A percentile compares a stretch with the other conserved stretches of the same genome.
Evolutionary conservation across 352 stramenopile species (phyloP).

Genomic region (Elongisporangium prolatum): DNA sequence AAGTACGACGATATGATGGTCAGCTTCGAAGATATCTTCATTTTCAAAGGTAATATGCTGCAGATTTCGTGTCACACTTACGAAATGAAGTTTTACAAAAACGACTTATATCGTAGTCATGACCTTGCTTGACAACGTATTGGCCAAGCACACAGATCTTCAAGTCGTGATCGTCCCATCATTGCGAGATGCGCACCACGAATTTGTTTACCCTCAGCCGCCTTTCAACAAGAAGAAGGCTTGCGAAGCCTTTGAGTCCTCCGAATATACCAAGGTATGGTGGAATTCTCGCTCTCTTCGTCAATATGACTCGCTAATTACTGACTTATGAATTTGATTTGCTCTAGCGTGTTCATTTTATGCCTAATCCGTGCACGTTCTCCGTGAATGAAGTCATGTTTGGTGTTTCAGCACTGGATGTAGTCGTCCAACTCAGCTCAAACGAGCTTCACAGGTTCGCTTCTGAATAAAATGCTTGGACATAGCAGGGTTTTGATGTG

Average conservation of each 20-base stretch:
- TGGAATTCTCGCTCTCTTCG: background rate
- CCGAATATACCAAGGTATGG: constrained; percentile 58
- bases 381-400: constrained; percentile 93
- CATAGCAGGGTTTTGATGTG: background rate
- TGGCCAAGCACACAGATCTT: constrained; percentile 39
- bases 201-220: constrained; percentile 94
- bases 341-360: constrained; percentile 88
- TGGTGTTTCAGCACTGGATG: constrained; percentile 90
- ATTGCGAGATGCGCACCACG: constrained; percentile 93
- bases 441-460: constrained; percentile 65
- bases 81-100: background rate
- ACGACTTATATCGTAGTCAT: constrained; percentile 40
- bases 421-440: constrained; percentile 84
- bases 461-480: no score
- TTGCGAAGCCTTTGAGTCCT: constrained; percentile 54
- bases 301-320: background rate
- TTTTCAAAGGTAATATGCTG: constrained; percentile 65
- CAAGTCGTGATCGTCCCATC: constrained; percentile 95
- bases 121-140: constrained; percentile 61
- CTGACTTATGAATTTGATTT: background rate
- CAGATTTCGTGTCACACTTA: background rate
- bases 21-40: constrained; percentile 80
- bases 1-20: constrained; percentile 78
- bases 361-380: constrained; percentile 95
- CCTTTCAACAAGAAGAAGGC: constrained; percentile 88